Conservation (phyloP, 805 yeast genomes). For the Blastobotrys chiropterorum region DNA sequence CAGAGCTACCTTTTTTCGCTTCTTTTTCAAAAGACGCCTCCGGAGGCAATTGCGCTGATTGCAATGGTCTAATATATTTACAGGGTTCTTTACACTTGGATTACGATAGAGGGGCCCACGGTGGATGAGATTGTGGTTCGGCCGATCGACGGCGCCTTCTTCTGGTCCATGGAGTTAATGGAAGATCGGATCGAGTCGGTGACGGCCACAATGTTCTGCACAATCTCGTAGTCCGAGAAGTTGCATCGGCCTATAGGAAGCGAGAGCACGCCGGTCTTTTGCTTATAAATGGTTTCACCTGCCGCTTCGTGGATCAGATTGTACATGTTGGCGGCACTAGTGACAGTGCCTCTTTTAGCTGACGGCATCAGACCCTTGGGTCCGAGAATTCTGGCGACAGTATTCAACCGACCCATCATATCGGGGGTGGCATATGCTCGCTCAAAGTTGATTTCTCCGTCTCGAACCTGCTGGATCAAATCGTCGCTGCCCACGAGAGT, state of each 20-base stretch:
- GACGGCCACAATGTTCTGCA: conserved; percentile 63
- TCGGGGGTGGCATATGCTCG: conserved; percentile 84
- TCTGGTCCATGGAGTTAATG: conserved; percentile 50
- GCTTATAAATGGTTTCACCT: conserved; percentile 76
- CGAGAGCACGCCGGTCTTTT: conserved; percentile 47
- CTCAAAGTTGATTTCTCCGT: conserved; percentile 53
- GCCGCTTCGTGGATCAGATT: conserved; percentile 46
- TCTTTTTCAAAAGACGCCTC: no score
- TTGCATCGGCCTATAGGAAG: conserved; percentile 72
- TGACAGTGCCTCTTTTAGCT: conserved; percentile 79
- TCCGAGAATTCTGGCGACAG: conserved; percentile 76
- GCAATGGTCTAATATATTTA: not conserved
- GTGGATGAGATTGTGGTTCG: conserved; percentile 63
- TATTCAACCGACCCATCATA: conserved; percentile 51
- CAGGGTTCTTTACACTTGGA: conserved; percentile 35
- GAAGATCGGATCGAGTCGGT: conserved; percentile 53
- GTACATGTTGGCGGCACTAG: conserved; percentile 46
- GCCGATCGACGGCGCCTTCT: conserved; percentile 65
- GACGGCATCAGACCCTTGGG: conserved; percentile 87
- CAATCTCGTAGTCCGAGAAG: conserved; percentile 69
- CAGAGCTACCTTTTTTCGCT: no score
- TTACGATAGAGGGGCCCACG: conserved; percentile 73
- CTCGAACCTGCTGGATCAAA: conserved; percentile 54
- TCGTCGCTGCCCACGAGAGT: conserved; percentile 65
- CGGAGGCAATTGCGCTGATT: not conserved